phyloP scores from a whole-genome alignment of 2,329 filamentous ascomycete species.

The Rugonectria rugulosa region DNA sequence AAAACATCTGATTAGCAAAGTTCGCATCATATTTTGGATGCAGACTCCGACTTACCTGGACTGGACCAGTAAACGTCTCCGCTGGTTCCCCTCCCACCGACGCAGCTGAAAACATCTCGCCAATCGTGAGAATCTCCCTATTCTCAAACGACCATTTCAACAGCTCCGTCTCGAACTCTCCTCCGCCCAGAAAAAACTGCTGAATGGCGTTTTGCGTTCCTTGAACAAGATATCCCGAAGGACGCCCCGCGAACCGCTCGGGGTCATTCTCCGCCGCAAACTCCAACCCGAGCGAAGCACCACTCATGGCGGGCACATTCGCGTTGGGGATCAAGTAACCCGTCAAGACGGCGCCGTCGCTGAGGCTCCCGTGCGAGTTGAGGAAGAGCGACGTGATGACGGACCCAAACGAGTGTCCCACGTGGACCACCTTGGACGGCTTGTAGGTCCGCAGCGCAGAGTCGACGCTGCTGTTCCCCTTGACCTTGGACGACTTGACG shows the following conservation, averaged over 20 bases:
- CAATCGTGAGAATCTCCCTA: conserved; percentile 44
- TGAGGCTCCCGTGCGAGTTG: conserved; percentile 55
- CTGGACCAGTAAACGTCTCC: conserved; percentile 36
- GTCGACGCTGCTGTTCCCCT: conserved; percentile 44
- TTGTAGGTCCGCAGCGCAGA: too few species aligned
- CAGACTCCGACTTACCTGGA: too few species aligned
- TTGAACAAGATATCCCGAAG: conserved; percentile 32
- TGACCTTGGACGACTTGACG: conserved; percentile 22
- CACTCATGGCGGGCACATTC: conserved; percentile 8
- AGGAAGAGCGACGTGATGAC: conserved; percentile 59
- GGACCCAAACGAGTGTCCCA: conserved; percentile 66
- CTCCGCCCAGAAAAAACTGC: conserved; percentile 44
- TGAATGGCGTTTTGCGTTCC: conserved; percentile 39
- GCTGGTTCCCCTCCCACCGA: conserved; percentile 35
- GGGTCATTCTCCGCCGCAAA: conserved; percentile 30
- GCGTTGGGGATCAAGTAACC: conserved; percentile 50
- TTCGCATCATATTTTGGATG: too few species aligned
- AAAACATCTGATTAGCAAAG: not conserved
- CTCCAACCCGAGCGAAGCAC: conserved; percentile 29
- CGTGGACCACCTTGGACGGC: too few species aligned
- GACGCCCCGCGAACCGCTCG: conserved; percentile 23
- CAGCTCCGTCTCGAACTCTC: conserved; percentile 32
- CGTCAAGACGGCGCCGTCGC: conserved; percentile 62
- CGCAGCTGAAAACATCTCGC: conserved; percentile 37
- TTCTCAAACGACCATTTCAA: conserved; percentile 40